These are phyloP conservation scores for Lentithecium fluviatile DNA, from an alignment of 495 filamentous ascomycete species.

Conservation along the genomic window DNA sequence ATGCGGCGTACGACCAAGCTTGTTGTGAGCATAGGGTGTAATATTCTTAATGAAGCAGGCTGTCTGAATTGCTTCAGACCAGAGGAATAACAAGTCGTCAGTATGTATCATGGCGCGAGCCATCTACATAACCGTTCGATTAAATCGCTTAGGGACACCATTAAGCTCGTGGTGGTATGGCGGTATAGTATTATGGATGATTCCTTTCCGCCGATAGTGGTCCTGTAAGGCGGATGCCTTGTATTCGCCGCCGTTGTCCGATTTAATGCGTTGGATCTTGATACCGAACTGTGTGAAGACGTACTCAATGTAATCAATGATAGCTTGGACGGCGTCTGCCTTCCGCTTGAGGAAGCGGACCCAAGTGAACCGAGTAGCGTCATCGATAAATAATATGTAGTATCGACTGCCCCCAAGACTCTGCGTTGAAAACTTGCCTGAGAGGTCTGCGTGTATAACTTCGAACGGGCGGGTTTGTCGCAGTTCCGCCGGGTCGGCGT, in stretches of 20 bases:
- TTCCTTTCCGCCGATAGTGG: neutral
- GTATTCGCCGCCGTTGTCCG: neutral
- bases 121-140: neutral
- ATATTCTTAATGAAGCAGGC: neutral
- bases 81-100: neutral
- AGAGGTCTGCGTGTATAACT: neutral
- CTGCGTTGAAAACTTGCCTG: neutral
- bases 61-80: neutral
- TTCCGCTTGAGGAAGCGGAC: neutral
- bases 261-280: neutral
- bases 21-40: neutral
- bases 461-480: neutral
- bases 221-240: neutral
- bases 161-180: conserved; percentile 1
- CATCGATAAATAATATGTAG: neutral
- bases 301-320: neutral
- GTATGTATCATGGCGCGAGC: neutral
- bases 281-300: neutral
- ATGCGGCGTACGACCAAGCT: neutral
- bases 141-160: neutral
- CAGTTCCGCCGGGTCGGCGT: neutral
- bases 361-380: neutral
- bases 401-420: neutral
- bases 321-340: neutral
- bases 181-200: neutral